Evolutionary conservation across 768 basidiomycete species (phyloP), one percentile per base, ranked within the genome.

Genomic region (Termitomyces eurrhizus): DNA sequence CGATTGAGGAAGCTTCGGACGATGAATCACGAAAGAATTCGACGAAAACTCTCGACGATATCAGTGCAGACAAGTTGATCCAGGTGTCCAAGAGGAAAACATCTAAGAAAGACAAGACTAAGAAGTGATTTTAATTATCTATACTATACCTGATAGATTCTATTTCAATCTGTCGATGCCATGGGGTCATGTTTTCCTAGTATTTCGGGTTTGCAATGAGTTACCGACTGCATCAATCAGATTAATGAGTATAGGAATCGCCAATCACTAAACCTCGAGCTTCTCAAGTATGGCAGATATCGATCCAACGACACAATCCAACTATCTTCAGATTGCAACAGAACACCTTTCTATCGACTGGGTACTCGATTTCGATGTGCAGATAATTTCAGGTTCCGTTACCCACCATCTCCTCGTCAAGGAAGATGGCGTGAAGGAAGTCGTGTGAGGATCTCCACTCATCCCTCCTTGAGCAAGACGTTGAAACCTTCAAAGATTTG

Each of bases 261-360:
- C 29, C 29, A 29, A 18, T 42, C 18, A 7, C 41, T 7, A n/a
- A 18, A 42, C 16, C 18, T 42, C 18, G 7, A 42, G 33, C n/a
- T 50, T n/a, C 32, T 33, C 49, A 51, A 51, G 7, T 36, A 53
- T 53, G 52, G 0, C 52, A 16, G 52, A 37, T 52, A 52, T 52
- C 32, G 52, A 92, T 68, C 87, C 86, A 21, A 85, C 91, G 0
- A 88, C 89, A 0, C 89, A 93, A 68, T 83, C 92, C 26, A 97
- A 97, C 75, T 93, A 91, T 72, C 71, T 75, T 5, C 75, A 87
- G 51, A 80, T 95, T 64, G 72, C 77, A 3, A 86, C 90, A 1
- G 78, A 83, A 41, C 85, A 92, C 69, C 74, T 94, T 16, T 74
- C 81, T 24, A 83, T 97, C 54, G 81, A 90, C 64, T 96, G 93